Percentiles rank a stretch among this genome's conserved stretches.
Evolutionary conservation across 2,329 filamentous ascomycete genomes (phyloP).

Genomic region (Lecanicillium sp.): DNA sequence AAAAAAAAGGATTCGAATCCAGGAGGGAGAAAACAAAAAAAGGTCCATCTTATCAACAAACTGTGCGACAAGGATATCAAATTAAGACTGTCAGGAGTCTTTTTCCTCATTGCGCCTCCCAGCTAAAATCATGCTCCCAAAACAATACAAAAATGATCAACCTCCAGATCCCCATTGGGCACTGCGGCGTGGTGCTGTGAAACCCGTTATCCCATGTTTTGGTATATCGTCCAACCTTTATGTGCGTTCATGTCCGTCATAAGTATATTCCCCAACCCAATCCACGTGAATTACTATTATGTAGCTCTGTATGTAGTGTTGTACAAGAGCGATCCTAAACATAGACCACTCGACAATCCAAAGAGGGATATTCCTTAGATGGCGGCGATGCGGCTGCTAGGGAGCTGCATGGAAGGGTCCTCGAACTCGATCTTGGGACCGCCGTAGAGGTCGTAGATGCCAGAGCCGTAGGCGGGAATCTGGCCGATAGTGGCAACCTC

Average conservation of each 20-base stretch:
- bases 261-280: slow-evolving; percentile 20
- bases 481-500: slow-evolving; percentile 50
- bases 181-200: slow-evolving; percentile 12
- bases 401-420: slow-evolving; percentile 53
- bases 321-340: slow-evolving; percentile 10
- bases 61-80: not conserved
- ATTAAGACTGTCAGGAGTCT: not conserved
- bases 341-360: not conserved
- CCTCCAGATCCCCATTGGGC: slow-evolving; percentile 2
- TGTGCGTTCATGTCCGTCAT: slow-evolving; percentile 17
- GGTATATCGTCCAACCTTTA: slow-evolving; percentile 8
- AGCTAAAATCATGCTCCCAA: not conserved
- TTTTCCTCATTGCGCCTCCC: not conserved
- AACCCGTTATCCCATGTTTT: slow-evolving; percentile 6
- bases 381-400: slow-evolving; percentile 51
- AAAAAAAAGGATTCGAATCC: slow-evolving; percentile 16
- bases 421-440: slow-evolving; percentile 51
- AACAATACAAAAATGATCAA: slow-evolving; percentile 1
- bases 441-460: slow-evolving; percentile 47
- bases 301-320: slow-evolving; percentile 11
- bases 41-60: not conserved
- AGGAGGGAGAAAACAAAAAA: slow-evolving; percentile 15
- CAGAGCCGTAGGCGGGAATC: slow-evolving; percentile 42
- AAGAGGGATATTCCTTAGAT: slow-evolving; percentile 34
- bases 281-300: slow-evolving; percentile 15